Evolutionary conservation across 1,284 basidiomycete genomes (phyloP).

Genomic region (Puccinia triticina): DNA sequence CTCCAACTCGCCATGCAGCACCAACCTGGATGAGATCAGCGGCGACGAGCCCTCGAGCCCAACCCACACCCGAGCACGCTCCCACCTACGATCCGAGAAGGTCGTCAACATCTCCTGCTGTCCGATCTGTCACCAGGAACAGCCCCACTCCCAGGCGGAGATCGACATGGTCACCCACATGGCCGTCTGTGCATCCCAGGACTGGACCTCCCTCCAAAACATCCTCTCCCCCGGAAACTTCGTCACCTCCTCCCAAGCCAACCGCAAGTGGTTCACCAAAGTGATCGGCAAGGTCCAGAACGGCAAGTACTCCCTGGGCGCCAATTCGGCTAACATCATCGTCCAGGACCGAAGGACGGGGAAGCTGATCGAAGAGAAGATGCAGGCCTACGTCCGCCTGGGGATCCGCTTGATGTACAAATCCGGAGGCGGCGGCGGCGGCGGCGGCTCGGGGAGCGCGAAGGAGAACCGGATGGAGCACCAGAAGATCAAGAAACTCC

Average conservation of each 20-base stretch:
- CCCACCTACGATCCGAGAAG: slow-evolving; percentile 65
- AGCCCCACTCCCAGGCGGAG: slow-evolving; percentile 81
- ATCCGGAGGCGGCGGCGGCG: too few species aligned
- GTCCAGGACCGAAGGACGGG: slow-evolving; percentile 89
- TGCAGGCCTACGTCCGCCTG: slow-evolving; percentile 86
- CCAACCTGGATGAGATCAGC: slow-evolving; percentile 6
- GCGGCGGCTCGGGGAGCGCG: slow-evolving; percentile 74
- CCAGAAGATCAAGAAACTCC: slow-evolving; percentile 68
- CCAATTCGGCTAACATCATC: slow-evolving; percentile 63
- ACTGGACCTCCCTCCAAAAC: slow-evolving; percentile 81
- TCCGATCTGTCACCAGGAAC: slow-evolving; percentile 85
- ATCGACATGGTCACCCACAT: slow-evolving; percentile 71
- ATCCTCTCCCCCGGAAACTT: slow-evolving; percentile 80
- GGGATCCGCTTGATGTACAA: slow-evolving; percentile 92
- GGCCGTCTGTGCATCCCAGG: slow-evolving; percentile 84
- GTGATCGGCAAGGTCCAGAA: slow-evolving; percentile 67
- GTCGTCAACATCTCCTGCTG: slow-evolving; percentile 94
- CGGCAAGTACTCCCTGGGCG: slow-evolving; percentile 86
- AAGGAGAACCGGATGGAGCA: slow-evolving; percentile 72
- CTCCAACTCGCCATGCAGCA: neutral
- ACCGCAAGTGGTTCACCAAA: slow-evolving; percentile 94
- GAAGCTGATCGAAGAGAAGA: slow-evolving; percentile 91
- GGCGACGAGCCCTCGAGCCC: neutral
- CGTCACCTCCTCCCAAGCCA: slow-evolving; percentile 91
- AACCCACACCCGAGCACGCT: neutral